Percentiles rank a stretch among this genome's conserved stretches.
phyloP scores from a whole-genome alignment of 2,329 filamentous ascomycete genomes.

The Sarocladium strictum region DNA sequence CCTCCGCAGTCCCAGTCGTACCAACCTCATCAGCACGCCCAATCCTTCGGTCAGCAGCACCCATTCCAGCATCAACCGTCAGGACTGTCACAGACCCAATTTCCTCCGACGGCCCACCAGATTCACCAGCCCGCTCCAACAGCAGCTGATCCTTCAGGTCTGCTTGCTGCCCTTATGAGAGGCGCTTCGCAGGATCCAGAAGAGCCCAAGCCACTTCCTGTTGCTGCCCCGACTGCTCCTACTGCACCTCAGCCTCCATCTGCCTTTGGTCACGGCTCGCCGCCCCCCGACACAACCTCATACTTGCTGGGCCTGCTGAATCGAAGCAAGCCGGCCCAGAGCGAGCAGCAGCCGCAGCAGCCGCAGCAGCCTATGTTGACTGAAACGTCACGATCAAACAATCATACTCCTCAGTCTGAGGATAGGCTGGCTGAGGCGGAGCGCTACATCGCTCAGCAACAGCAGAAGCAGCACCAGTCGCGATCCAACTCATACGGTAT shows the following conservation, averaged over 20 bases:
- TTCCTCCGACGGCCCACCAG: slow-evolving; percentile 17
- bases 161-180: slow-evolving; percentile 56
- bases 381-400: slow-evolving; percentile 35
- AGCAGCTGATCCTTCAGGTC: slow-evolving; percentile 49
- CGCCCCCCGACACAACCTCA: slow-evolving; percentile 68
- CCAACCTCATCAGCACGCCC: slow-evolving; percentile 13
- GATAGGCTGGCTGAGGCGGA: slow-evolving; percentile 15
- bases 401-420: slow-evolving; percentile 39
- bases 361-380: slow-evolving; percentile 26
- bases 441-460: slow-evolving; percentile 7
- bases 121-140: slow-evolving; percentile 53
- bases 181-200: slow-evolving; percentile 34
- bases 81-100: slow-evolving; percentile 6
- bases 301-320: slow-evolving; percentile 83
- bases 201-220: slow-evolving; percentile 16
- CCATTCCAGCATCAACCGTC: slow-evolving; percentile 14
- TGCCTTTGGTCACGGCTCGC: slow-evolving; percentile 43
- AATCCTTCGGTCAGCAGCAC: slow-evolving; percentile 12
- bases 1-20: slow-evolving; percentile 15
- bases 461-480: slow-evolving; percentile 9
- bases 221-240: slow-evolving; percentile 14
- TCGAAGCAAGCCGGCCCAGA: slow-evolving; percentile 63
- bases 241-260: slow-evolving; percentile 17
- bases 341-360: slow-evolving; percentile 33
- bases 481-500: slow-evolving; percentile 6